A percentile compares a stretch with the other conserved stretches of the same genome.
These are phyloP conservation scores for Chalara sp. DNA, from an alignment of 2,329 filamentous ascomycete species.

Conservation along the genomic window DNA sequence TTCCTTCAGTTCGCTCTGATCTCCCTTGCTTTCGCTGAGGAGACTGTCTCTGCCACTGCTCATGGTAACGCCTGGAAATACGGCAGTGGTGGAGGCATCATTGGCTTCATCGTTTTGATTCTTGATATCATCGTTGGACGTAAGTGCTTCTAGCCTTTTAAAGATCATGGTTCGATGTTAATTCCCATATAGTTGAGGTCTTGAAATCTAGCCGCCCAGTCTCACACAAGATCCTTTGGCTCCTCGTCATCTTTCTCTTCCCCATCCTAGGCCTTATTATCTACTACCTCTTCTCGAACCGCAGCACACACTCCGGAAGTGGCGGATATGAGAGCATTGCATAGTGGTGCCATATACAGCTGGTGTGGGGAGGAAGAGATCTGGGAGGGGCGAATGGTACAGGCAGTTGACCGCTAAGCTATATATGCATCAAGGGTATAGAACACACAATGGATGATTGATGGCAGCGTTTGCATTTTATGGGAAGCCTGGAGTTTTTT, in stretches of 20 bases:
- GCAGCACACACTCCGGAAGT: slow-evolving; percentile 44
- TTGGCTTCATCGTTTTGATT: slow-evolving; percentile 54
- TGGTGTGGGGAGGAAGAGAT: no score
- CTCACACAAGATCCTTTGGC: slow-evolving; percentile 54
- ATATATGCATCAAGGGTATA: no score
- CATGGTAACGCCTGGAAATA: slow-evolving; percentile 46
- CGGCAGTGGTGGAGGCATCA: slow-evolving; percentile 53
- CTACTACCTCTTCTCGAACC: slow-evolving; percentile 60
- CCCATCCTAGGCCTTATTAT: slow-evolving; percentile 54
- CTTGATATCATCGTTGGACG: slow-evolving; percentile 58
- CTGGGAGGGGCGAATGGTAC: no score
- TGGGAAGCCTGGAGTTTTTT: no score
- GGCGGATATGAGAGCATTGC: slow-evolving; percentile 44
- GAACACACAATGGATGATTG: no score
- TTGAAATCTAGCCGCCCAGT: slow-evolving; percentile 55
- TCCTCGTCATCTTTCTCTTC: slow-evolving; percentile 57
- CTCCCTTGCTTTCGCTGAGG: slow-evolving; percentile 37
- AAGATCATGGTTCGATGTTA: not conserved
- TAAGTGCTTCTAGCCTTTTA: slow-evolving; percentile 31
- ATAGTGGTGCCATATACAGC: not conserved
- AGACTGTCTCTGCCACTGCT: slow-evolving; percentile 31
- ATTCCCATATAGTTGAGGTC: slow-evolving; percentile 46
- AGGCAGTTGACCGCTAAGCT: no score
- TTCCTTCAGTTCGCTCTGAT: slow-evolving; percentile 48
- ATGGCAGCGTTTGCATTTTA: no score